Evolutionary conservation across 2,329 filamentous ascomycete species (phyloP).

Genomic region (Ceratocystis lukuohia): DNA sequence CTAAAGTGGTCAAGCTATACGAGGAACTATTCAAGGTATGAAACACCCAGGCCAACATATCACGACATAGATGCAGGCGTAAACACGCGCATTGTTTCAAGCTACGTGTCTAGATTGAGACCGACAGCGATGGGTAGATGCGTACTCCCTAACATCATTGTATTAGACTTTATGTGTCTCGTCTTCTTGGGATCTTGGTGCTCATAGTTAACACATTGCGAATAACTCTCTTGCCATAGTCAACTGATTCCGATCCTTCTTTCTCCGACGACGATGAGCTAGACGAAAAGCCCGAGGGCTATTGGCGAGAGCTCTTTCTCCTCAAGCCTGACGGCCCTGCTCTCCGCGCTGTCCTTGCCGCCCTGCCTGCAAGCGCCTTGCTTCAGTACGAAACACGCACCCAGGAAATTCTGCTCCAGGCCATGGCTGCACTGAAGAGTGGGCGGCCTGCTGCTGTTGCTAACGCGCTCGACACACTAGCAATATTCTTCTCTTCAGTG

Average conservation of each 20-base stretch:
- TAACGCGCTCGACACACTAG: conserved; percentile 48
- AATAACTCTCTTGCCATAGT: background rate
- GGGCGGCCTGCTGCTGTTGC: background rate
- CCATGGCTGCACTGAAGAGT: conserved; percentile 35
- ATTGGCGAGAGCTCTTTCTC: conserved; percentile 94
- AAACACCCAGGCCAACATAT: background rate
- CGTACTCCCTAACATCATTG: too few relatives aligned
- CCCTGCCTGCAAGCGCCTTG: conserved; percentile 60
- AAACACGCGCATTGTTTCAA: background rate
- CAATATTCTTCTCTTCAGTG: conserved; percentile 69
- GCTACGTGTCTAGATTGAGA: background rate
- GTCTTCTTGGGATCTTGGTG: background rate
- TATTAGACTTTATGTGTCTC: too few relatives aligned
- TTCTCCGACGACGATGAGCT: conserved; percentile 44
- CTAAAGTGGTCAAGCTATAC: conserved; percentile 87
- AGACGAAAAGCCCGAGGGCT: conserved; percentile 66
- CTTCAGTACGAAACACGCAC: conserved; percentile 65
- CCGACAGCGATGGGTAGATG: too few relatives aligned
- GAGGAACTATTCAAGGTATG: conserved; percentile 64
- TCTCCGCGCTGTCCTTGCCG: conserved; percentile 54
- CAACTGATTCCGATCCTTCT: background rate
- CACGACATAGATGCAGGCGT: background rate
- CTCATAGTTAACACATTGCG: background rate
- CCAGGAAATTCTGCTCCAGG: conserved; percentile 62
- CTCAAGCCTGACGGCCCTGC: conserved; percentile 62